A percentile compares a stretch with the other conserved stretches of the same genome.
Evolutionary conservation across 345 rosid species (phyloP).

Genomic region (Toxicodendron radicans): DNA sequence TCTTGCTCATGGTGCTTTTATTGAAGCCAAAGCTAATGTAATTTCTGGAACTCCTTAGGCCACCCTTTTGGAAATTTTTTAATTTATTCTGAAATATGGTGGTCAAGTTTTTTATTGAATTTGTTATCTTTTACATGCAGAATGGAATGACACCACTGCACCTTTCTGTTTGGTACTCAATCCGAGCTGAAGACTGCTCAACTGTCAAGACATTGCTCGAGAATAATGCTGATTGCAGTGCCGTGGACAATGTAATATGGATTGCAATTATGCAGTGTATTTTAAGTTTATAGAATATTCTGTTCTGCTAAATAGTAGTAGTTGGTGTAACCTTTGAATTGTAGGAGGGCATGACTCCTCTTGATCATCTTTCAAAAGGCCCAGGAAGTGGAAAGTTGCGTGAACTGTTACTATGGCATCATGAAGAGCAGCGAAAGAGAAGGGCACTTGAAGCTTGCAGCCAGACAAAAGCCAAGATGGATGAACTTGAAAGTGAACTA

Average conservation of each 20-base stretch:
- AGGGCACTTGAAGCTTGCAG: conserved; percentile 77
- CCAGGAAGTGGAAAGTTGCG: conserved; percentile 71
- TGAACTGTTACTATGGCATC: conserved; percentile 52
- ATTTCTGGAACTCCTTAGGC: conserved; percentile 19
- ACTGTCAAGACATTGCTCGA: conserved; percentile 86
- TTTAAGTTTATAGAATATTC: conserved; percentile 8
- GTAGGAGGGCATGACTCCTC: conserved; percentile 94
- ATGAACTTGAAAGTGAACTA: conserved; percentile 77
- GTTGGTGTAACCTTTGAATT: conserved; percentile 19
- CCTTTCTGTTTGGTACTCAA: conserved; percentile 94
- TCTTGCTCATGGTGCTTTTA: conserved; percentile 79
- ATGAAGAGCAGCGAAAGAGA: conserved; percentile 80
- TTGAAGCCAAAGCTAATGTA: conserved; percentile 94
- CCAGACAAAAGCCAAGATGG: conserved; percentile 87
- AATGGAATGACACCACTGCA: conserved; percentile 99
- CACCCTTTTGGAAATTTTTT: conserved; percentile 1
- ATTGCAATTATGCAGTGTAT: conserved; percentile 5
- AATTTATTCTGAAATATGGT: conserved; percentile 15
- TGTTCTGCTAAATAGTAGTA: conserved; percentile 7
- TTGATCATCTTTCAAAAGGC: conserved; percentile 80
- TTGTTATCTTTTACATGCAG: conserved; percentile 42
- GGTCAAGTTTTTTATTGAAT: conserved; percentile 3
- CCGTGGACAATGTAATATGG: conserved; percentile 69
- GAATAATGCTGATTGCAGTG: conserved; percentile 85
- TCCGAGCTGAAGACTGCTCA: conserved; percentile 68